A percentile compares a stretch with the other conserved stretches of the same genome.
Conservation (phyloP, 805 yeast genomes). For the Candida boidinii region DNA sequence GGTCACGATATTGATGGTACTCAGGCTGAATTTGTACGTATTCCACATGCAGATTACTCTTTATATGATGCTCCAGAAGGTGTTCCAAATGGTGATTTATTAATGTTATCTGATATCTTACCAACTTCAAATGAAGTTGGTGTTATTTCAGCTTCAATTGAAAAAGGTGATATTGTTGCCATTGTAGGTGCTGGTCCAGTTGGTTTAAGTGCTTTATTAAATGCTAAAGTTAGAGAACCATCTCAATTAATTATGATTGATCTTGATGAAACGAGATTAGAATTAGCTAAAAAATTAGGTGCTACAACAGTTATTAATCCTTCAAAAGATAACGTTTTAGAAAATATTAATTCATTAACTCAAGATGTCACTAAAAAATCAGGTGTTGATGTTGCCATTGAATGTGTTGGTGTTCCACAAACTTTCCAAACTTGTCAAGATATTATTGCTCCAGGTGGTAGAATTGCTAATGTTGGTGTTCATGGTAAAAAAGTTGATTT, state of each 20-base stretch:
- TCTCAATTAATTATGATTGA: conserved; percentile 48
- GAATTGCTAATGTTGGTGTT: conserved; percentile 58
- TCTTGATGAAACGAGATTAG: conserved; percentile 48
- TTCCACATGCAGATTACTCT: conserved; percentile 40
- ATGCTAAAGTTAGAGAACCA: conserved; percentile 47
- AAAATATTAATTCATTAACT: conserved; percentile 26
- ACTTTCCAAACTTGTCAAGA: conserved; percentile 54
- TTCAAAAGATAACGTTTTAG: conserved; percentile 31
- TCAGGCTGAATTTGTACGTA: conserved; percentile 52
- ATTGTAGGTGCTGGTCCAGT: conserved; percentile 65
- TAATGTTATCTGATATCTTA: conserved; percentile 55
- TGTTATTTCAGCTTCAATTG: conserved; percentile 44
- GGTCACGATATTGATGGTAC: conserved; percentile 62
- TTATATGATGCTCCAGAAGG: conserved; percentile 24
- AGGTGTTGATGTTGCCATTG: conserved; percentile 54
- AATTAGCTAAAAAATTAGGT: conserved; percentile 49
- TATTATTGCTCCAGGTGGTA: conserved; percentile 49
- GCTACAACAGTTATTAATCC: conserved; percentile 54
- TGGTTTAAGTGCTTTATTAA: conserved; percentile 53
- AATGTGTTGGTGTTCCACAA: conserved; percentile 58
- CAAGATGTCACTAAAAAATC: conserved; percentile 24
- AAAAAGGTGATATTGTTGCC: conserved; percentile 49
- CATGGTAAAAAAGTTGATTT: conserved; percentile 35
- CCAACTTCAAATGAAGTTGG: conserved; percentile 67
- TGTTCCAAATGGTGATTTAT: conserved; percentile 35